Conservation (phyloP, 2,329 filamentous ascomycete species). For the Sphaceloma murrayae region DNA sequence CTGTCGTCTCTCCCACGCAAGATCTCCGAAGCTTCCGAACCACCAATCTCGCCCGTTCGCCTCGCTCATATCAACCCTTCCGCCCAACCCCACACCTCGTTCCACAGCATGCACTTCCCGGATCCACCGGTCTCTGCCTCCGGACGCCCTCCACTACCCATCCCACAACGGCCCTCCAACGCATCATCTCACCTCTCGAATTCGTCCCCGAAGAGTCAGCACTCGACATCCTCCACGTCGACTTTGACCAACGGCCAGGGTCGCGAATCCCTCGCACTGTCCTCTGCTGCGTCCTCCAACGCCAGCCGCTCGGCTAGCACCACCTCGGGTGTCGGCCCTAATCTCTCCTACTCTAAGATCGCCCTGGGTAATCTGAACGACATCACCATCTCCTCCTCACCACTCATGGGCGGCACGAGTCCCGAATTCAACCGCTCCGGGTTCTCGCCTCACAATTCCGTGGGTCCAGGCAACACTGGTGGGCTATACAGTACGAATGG, state of each 20-base stretch:
- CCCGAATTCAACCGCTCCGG: slow-evolving; percentile 13
- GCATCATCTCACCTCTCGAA: background rate
- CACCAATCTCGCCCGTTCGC: slow-evolving; percentile 3
- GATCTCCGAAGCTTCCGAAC: slow-evolving; percentile 2
- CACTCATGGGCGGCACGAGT: slow-evolving; percentile 11
- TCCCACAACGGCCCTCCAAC: background rate
- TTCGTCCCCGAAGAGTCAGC: slow-evolving; percentile 4
- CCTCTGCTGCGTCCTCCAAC: background rate
- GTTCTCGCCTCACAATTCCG: slow-evolving; percentile 13
- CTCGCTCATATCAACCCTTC: slow-evolving; percentile 1
- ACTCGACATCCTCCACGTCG: slow-evolving; percentile 10
- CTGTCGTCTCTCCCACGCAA: slow-evolving; percentile 21
- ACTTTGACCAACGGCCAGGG: slow-evolving; percentile 13
- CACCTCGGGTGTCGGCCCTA: slow-evolving; percentile 1
- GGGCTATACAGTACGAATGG: too few relatives aligned
- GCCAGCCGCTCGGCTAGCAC: slow-evolving; percentile 11
- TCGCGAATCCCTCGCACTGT: background rate
- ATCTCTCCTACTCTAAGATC: background rate
- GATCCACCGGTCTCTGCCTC: slow-evolving; percentile 9
- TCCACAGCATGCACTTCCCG: slow-evolving; percentile 15
- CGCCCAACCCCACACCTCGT: slow-evolving; percentile 16
- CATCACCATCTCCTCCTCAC: slow-evolving; percentile 14
- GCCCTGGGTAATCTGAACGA: slow-evolving; percentile 11
- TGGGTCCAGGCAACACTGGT: background rate
- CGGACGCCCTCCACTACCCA: background rate